Evolutionary conservation across 441 rosid genomes (phyloP).

Genomic region (Dalechampia spathulata): DNA sequence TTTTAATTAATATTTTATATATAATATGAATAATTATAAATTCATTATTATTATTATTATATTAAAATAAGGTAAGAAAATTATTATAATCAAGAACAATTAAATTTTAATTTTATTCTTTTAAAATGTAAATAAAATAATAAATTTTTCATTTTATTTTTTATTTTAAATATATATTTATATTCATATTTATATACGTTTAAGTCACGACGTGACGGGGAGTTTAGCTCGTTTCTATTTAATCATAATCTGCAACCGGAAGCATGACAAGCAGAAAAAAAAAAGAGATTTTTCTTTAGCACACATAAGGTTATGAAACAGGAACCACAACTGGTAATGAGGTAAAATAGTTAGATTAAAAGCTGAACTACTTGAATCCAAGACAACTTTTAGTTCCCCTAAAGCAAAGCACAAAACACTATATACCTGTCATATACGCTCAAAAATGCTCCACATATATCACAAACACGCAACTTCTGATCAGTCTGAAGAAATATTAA

Average conservation of each 20-base stretch:
- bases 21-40: too few relatives aligned
- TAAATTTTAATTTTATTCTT: too few relatives aligned
- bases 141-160: too few relatives aligned
- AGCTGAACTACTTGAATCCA: constrained; percentile 85
- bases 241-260: constrained; percentile 46
- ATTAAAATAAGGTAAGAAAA: too few relatives aligned
- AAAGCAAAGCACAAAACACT: constrained; percentile 21
- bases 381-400: constrained; percentile 40
- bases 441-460: constrained; percentile 98
- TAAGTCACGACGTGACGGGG: too few relatives aligned
- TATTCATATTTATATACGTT: too few relatives aligned
- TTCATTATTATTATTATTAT: too few relatives aligned
- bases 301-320: constrained; percentile 98
- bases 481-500: constrained; percentile 64
- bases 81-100: too few relatives aligned
- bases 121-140: too few relatives aligned
- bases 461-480: constrained; percentile 98
- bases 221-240: too few relatives aligned
- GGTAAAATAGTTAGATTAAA: constrained; percentile 88
- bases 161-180: too few relatives aligned
- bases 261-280: constrained; percentile 64
- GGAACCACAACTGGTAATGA: constrained; percentile 99
- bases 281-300: constrained; percentile 99
- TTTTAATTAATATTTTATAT: too few relatives aligned
- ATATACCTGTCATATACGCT: constrained; percentile 97